A percentile compares a stretch with the other conserved stretches of the same genome.
Conservation (phyloP, 805 yeast species). For the Candida wancherniae region DNA sequence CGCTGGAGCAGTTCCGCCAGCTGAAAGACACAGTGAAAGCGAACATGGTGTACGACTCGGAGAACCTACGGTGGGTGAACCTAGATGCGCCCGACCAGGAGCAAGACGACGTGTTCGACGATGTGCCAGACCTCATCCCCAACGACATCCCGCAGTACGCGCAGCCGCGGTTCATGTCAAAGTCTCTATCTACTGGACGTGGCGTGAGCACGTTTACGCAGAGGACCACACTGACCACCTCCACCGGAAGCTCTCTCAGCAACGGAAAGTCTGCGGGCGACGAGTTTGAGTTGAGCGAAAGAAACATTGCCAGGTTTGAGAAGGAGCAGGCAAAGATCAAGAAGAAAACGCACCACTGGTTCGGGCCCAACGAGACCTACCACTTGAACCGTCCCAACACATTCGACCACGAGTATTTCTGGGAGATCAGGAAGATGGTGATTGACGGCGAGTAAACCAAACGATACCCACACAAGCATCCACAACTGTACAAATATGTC, state of each 20-base stretch:
- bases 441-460: constrained; percentile 24
- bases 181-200: constrained; percentile 11
- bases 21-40: constrained; percentile 19
- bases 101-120: constrained; percentile 41
- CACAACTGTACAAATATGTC: constrained; percentile 1
- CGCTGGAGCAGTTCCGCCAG: constrained; percentile 23
- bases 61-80: constrained; percentile 56
- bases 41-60: constrained; percentile 58
- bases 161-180: constrained; percentile 2
- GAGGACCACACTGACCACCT: constrained; percentile 29
- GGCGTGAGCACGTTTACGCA: constrained; percentile 37
- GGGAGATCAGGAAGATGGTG: constrained; percentile 43
- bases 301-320: constrained; percentile 26
- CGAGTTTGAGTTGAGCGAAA: constrained; percentile 25
- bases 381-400: constrained; percentile 10
- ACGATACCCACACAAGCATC: not conserved
- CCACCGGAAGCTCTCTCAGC: constrained; percentile 16
- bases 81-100: constrained; percentile 31
- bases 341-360: constrained; percentile 37
- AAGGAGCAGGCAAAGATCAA: constrained; percentile 34
- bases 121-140: constrained; percentile 41
- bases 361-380: constrained; percentile 26
- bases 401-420: constrained; percentile 27
- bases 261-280: constrained; percentile 14
- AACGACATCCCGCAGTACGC: constrained; percentile 16